phyloP scores from a whole-genome alignment of 1,284 basidiomycete genomes.

The Anthracocystis panici-leucophaei region DNA sequence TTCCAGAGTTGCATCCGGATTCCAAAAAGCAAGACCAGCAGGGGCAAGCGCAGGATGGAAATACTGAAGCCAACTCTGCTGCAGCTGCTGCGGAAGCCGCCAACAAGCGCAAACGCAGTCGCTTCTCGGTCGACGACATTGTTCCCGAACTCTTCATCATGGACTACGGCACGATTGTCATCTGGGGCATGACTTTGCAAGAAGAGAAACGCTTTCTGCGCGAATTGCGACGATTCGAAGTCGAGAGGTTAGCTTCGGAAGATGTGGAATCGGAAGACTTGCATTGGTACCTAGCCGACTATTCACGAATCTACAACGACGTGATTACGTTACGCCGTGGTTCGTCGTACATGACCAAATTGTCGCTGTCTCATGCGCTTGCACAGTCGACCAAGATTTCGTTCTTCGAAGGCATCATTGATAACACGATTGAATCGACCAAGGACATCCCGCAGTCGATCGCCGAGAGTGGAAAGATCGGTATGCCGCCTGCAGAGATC shows the following conservation, averaged over 20 bases:
- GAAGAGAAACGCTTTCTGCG: conserved; percentile 92
- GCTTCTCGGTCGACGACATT: conserved; percentile 54
- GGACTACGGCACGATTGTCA: conserved; percentile 91
- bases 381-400: conserved; percentile 94
- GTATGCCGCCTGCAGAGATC: conserved; percentile 79
- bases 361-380: conserved; percentile 92
- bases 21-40: conserved; percentile 10
- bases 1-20: conserved; percentile 57
- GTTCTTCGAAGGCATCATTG: conserved; percentile 83
- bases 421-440: conserved; percentile 92
- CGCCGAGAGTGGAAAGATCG: conserved; percentile 91
- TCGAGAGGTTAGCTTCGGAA: conserved; percentile 78
- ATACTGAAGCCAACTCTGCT: not conserved
- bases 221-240: conserved; percentile 84
- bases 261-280: conserved; percentile 89
- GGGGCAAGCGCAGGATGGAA: conserved; percentile 33
- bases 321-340: conserved; percentile 94
- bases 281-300: conserved; percentile 96
- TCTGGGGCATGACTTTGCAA: conserved; percentile 95
- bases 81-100: conserved; percentile 7
- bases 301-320: conserved; percentile 91
- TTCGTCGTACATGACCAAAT: conserved; percentile 96
- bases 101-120: conserved; percentile 36
- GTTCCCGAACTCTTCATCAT: conserved; percentile 78
- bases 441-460: conserved; percentile 95